Base-by-base conservation (phyloP, 2,329 filamentous ascomycete genomes). In the Rosellinia necatrix region DNA sequence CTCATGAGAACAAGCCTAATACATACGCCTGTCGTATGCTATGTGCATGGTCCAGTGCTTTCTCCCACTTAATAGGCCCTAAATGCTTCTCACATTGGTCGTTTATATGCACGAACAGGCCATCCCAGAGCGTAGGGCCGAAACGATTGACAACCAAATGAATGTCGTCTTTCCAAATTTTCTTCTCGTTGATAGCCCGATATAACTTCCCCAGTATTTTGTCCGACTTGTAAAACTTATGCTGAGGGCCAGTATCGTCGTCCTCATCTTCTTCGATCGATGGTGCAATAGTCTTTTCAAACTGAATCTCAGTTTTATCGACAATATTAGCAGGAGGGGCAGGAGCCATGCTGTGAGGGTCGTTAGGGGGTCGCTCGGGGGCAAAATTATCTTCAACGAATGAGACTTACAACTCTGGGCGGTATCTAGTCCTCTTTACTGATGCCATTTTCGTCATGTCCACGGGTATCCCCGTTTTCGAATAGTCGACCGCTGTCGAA, bases 401-500 rank as follows among this genome's bases (percentile, higher is more conserved):
- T 5, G 10, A 37, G 2, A 74, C 79, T 74, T 66, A 83, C 80
- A 85, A 85, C 60, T 86, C 82, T 0, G 82, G 82, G 0, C 81
- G 75, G 34, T 66, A 76, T 34, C 29, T 59, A 25, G 63, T 71
- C 7, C 64, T 70, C 3, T 68, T 70, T 9, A 71, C 53, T 15
- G 61, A 71, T 0, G 78, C 80, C 13, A 85, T 70, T 1, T 74
- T 64, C 0, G 58, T 68, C 30, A 81, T 67, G 6, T 80, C 72
- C 5, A 85, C 84, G 0, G 79, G 70, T 22, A 87, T 83, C 0
- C 90, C 90, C 0, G 87, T 89, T 71, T 91, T 91, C 3, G 87
- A 89, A 64, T 89, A 91, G 68, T 91, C 88, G 0, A 91, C 88
- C 0, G 87, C 88, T 0, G 80, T 85, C 0, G 88, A 91, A 61